phyloP scores from a whole-genome alignment of 2,329 filamentous ascomycete genomes.

The Kalaharituber pfeilii region DNA sequence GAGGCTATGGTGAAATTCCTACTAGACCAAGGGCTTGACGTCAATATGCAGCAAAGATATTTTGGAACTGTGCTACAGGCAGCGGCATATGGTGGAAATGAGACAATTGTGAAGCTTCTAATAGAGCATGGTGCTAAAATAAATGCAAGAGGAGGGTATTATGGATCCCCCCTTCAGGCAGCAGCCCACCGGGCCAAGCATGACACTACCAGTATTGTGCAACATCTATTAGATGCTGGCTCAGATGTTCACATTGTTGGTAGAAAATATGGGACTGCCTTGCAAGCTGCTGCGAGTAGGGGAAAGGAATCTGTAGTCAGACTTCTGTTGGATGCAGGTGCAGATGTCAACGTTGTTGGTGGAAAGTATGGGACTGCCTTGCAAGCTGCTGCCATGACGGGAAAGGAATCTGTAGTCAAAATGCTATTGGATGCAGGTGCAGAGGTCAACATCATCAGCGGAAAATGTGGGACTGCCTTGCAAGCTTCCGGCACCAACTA shows the following conservation, averaged over 20 bases:
- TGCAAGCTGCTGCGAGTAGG: conserved; percentile 12
- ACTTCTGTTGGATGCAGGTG: neutral
- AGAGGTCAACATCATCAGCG: too few relatives aligned
- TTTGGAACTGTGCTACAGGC: neutral
- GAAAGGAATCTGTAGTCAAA: too few relatives aligned
- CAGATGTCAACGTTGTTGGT: neutral
- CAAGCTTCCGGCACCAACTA: too few relatives aligned
- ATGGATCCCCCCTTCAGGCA: conserved; percentile 9
- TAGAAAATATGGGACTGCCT: conserved; percentile 8
- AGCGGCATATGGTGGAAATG: neutral
- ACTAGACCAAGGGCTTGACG: conserved; percentile 1
- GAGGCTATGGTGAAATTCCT: conserved; percentile 2
- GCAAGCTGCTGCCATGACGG: too few relatives aligned
- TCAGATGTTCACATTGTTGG: conserved; percentile 4
- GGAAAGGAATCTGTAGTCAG: neutral
- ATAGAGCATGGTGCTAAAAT: neutral
- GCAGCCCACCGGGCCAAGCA: conserved; percentile 12
- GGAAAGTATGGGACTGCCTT: neutral
- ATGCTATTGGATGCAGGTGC: too few relatives aligned
- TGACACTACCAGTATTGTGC: conserved; percentile 2
- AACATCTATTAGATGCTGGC: conserved; percentile 7
- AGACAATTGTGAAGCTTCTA: neutral
- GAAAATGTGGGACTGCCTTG: too few relatives aligned
- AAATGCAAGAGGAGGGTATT: neutral
- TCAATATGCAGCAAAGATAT: neutral